These are phyloP conservation scores for Xylaria sp. DNA, from an alignment of 2,329 filamentous ascomycete species.

Conservation along the genomic window DNA sequence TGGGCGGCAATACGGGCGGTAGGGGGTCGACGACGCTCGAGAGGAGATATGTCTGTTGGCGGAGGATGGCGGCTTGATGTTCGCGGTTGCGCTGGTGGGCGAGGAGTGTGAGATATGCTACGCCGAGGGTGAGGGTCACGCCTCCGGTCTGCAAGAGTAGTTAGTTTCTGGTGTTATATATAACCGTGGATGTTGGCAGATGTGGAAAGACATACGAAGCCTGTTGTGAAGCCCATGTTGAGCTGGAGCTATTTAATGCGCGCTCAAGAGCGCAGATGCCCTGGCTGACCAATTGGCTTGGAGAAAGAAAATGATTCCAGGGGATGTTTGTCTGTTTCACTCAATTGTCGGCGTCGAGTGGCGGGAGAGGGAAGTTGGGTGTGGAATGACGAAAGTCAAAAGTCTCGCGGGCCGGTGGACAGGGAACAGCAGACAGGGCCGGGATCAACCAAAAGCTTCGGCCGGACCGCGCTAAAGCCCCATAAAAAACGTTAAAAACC, in stretches of 20 bases:
- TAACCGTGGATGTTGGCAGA: not conserved
- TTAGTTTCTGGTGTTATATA: slow-evolving; percentile 9
- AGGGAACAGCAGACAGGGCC: too few relatives aligned
- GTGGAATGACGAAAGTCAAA: slow-evolving; percentile 44
- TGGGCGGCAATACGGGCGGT: slow-evolving; percentile 58
- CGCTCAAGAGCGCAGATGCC: slow-evolving; percentile 43
- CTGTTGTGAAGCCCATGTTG: slow-evolving; percentile 77
- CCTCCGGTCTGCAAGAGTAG: slow-evolving; percentile 70
- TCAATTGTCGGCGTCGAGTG: slow-evolving; percentile 18
- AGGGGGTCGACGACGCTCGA: slow-evolving; percentile 61
- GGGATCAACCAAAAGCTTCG: not conserved
- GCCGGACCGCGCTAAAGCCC: not conserved
- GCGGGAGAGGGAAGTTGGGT: slow-evolving; percentile 10
- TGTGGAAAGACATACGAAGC: slow-evolving; percentile 68
- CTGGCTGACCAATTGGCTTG: slow-evolving; percentile 41
- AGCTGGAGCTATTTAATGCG: slow-evolving; percentile 32
- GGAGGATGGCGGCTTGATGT: slow-evolving; percentile 65
- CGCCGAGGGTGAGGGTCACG: slow-evolving; percentile 76
- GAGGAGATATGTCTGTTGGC: slow-evolving; percentile 65
- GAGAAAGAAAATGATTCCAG: not conserved
- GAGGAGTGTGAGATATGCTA: slow-evolving; percentile 77
- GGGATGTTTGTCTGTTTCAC: not conserved
- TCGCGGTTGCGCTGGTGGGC: slow-evolving; percentile 75
- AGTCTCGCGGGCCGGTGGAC: slow-evolving; percentile 33
- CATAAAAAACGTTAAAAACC: not conserved